Base-by-base conservation (phyloP, 345 rosid genomes). In the Limnanthes douglasii region DNA sequence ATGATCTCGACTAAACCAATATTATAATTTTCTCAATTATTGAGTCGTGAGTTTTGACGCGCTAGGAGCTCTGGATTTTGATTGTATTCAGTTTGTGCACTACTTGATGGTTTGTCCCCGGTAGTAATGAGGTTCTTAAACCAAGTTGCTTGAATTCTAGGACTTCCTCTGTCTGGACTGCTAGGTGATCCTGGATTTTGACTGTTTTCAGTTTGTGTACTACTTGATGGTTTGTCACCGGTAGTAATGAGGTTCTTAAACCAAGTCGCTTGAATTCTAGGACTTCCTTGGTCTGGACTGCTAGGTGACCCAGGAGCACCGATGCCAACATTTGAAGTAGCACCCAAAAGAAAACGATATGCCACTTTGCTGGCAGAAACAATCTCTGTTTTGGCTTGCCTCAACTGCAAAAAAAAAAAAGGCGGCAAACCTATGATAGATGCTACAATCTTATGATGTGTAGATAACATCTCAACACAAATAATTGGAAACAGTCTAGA, bases 351-450 rank as follows among this genome's bases (percentile, higher is more conserved):
- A 43, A 85, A 85, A 23, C 86, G 82, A 61, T 81, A 92, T 7
- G 96, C 96, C 58, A 78, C 96, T 71, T 75, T 90, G 75, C 99
- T 85, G 18, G 99, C 94, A 18, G 93, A 77, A 23, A 80, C 74
- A 4, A 85, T 68, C 69, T 81, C 99, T 26, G 93, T 78, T 67
- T 75, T 85, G 48, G 99, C 96, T 72, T 81, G 96, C 60, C 78
- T 73, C 12, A 85, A 59, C 99, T 92, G 86, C 62, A 67, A n/a
- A n/a, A n/a, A n/a, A n/a, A n/a, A n/a, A n/a, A n/a, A n/a, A n/a
- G n/a, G n/a, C n/a, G n/a, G n/a, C n/a, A n/a, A n/a, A n/a, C n/a
- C n/a, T n/a, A n/a, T n/a, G n/a, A n/a, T n/a, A n/a, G n/a, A n/a
- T n/a, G n/a, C n/a, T n/a, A n/a, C n/a, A n/a, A n/a, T n/a, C n/a